Percentiles rank a stretch among this genome's conserved stretches.
phyloP scores from a whole-genome alignment of 805 yeast species.

The Saturnispora ahearnii region DNA sequence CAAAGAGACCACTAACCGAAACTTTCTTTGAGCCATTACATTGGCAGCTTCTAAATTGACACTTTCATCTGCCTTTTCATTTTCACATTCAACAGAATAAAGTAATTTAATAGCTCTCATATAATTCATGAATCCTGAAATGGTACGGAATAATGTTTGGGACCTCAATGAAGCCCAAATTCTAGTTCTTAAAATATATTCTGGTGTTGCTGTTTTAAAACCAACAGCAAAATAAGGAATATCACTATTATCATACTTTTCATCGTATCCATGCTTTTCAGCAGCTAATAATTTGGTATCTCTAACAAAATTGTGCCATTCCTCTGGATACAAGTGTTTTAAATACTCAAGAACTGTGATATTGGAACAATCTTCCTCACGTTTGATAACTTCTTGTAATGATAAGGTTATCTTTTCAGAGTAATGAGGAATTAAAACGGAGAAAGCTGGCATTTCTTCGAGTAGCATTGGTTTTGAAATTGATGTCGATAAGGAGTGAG shows the following conservation, averaged over 20 bases:
- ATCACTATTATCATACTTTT: slow-evolving; percentile 81
- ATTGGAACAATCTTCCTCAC: slow-evolving; percentile 93
- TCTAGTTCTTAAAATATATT: slow-evolving; percentile 89
- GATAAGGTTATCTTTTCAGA: slow-evolving; percentile 88
- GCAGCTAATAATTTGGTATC: slow-evolving; percentile 92
- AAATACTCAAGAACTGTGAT: slow-evolving; percentile 91
- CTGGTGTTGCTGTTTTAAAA: slow-evolving; percentile 95
- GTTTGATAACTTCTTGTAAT: slow-evolving; percentile 89
- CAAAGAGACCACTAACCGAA: slow-evolving; percentile 76
- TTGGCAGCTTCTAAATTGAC: too few species aligned
- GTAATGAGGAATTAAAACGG: slow-evolving; percentile 94
- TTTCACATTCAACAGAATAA: slow-evolving; percentile 92
- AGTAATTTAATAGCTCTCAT: slow-evolving; percentile 90
- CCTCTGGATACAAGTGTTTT: slow-evolving; percentile 91
- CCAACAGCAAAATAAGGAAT: slow-evolving; percentile 94
- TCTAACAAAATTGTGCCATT: slow-evolving; percentile 95
- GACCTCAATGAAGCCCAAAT: slow-evolving; percentile 98
- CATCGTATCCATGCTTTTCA: slow-evolving; percentile 52
- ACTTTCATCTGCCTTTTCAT: slow-evolving; percentile 74
- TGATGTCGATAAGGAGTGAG: too few species aligned
- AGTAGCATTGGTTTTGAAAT: slow-evolving; percentile 89
- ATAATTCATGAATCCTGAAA: slow-evolving; percentile 97
- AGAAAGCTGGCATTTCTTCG: slow-evolving; percentile 98
- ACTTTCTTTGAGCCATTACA: slow-evolving; percentile 41
- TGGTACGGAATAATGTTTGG: slow-evolving; percentile 93